Conservation (phyloP, 2,329 filamentous ascomycete species). For the Penicillium fuscoglaucum region DNA sequence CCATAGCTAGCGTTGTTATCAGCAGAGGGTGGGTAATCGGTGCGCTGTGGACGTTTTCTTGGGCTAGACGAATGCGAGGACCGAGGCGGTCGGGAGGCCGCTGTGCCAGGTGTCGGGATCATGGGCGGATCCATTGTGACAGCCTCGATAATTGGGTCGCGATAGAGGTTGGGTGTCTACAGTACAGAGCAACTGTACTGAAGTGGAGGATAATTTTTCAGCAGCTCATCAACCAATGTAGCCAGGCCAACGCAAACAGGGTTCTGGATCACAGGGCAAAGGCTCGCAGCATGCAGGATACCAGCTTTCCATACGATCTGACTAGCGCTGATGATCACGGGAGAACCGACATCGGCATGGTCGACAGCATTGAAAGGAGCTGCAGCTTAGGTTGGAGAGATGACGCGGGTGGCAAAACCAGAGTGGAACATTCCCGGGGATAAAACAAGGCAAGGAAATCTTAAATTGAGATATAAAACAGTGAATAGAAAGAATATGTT, state of each 20-base stretch:
- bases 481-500: background rate
- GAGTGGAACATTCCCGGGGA: slow-evolving; percentile 14
- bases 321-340: slow-evolving; percentile 12
- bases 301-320: slow-evolving; percentile 8
- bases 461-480: background rate
- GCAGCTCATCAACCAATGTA: slow-evolving; percentile 8
- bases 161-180: background rate
- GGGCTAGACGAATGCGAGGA: slow-evolving; percentile 18
- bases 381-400: slow-evolving; percentile 15
- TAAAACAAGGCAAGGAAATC: slow-evolving; percentile 2
- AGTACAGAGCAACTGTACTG: slow-evolving; percentile 1
- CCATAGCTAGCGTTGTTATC: slow-evolving; percentile 21
- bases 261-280: background rate
- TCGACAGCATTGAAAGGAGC: slow-evolving; percentile 9
- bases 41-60: slow-evolving; percentile 15
- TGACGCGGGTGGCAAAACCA: slow-evolving; percentile 27
- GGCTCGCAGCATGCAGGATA: slow-evolving; percentile 4
- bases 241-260: background rate
- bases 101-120: slow-evolving; percentile 12
- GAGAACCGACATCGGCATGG: slow-evolving; percentile 14
- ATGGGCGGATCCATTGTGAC: slow-evolving; percentile 17
- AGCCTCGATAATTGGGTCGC: background rate
- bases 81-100: slow-evolving; percentile 9
- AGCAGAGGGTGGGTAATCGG: slow-evolving; percentile 22
- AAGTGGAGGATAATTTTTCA: background rate